Conservation (phyloP, 2,329 filamentous ascomycete species). For the Venturia effusa region DNA sequence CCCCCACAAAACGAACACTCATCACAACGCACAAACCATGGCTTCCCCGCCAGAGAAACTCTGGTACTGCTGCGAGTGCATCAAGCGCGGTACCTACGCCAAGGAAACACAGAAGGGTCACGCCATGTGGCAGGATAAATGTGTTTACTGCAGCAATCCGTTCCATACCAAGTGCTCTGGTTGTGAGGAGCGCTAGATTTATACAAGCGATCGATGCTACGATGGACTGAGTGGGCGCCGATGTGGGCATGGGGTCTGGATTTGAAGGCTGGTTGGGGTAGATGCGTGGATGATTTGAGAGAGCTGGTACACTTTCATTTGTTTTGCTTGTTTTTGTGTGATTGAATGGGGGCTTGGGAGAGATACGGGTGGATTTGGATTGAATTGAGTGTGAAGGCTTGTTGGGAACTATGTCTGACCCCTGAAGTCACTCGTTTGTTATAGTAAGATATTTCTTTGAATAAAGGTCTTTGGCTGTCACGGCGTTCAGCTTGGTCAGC, state of each 20-base stretch:
- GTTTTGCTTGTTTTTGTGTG: neutral
- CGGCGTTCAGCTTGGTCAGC: neutral
- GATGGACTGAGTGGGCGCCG: neutral
- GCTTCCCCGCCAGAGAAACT: neutral
- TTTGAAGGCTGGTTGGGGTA: no score
- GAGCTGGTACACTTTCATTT: neutral
- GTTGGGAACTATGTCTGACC: no score
- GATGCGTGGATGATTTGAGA: neutral
- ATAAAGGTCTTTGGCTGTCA: no score
- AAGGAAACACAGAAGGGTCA: neutral
- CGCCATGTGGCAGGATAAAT: neutral
- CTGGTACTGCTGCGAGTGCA: conserved; percentile 1
- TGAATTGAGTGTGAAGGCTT: neutral
- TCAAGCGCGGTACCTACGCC: neutral
- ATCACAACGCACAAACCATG: neutral
- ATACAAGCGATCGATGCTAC: neutral
- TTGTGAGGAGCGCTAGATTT: neutral
- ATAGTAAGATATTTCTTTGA: no score
- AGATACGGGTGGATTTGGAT: neutral
- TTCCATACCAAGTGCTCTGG: neutral
- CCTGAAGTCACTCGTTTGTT: no score
- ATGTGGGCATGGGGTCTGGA: no score
- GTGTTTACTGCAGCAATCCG: neutral
- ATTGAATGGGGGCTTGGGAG: neutral
- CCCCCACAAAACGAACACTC: neutral